phyloP scores from a whole-genome alignment of 257 asterid species.

The Thymus mandschuricus region DNA sequence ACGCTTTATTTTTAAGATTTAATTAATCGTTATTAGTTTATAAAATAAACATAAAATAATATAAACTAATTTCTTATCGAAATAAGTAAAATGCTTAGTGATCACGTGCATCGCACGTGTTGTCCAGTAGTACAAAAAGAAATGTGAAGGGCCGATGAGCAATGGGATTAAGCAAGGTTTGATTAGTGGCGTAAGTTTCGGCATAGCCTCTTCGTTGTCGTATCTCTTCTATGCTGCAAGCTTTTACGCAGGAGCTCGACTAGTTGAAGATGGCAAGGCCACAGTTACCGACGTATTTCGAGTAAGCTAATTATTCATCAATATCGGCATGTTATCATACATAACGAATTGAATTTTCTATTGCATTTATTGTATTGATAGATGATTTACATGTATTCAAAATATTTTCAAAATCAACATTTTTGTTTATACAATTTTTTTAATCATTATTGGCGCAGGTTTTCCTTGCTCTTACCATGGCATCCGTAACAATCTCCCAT shows the following conservation, averaged over 20 bases:
- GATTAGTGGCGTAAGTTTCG: constrained; percentile 69
- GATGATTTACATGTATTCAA: too few species aligned
- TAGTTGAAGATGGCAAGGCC: constrained; percentile 58
- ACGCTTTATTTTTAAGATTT: too few species aligned
- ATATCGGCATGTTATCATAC: too few species aligned
- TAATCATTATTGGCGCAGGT: constrained; percentile 46
- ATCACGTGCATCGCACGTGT: too few species aligned
- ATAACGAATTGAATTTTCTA: too few species aligned
- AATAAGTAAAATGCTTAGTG: too few species aligned
- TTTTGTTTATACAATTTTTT: too few species aligned
- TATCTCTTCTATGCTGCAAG: constrained; percentile 65
- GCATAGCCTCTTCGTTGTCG: constrained; percentile 52
- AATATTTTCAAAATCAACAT: too few species aligned
- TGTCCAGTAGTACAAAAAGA: constrained; percentile 62
- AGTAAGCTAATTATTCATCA: constrained; percentile 40
- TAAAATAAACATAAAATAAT: too few species aligned
- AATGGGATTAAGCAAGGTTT: constrained; percentile 68
- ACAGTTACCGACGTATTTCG: constrained; percentile 72
- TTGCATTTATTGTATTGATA: background rate
- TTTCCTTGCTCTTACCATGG: constrained; percentile 74
- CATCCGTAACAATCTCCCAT: constrained; percentile 70
- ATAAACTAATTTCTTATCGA: too few species aligned
- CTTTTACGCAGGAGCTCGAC: constrained; percentile 80
- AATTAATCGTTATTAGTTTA: too few species aligned
- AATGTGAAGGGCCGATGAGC: constrained; percentile 72